Evolutionary conservation across 75 land plant genomes (phyloP).

Genomic region (Picea glauca): DNA sequence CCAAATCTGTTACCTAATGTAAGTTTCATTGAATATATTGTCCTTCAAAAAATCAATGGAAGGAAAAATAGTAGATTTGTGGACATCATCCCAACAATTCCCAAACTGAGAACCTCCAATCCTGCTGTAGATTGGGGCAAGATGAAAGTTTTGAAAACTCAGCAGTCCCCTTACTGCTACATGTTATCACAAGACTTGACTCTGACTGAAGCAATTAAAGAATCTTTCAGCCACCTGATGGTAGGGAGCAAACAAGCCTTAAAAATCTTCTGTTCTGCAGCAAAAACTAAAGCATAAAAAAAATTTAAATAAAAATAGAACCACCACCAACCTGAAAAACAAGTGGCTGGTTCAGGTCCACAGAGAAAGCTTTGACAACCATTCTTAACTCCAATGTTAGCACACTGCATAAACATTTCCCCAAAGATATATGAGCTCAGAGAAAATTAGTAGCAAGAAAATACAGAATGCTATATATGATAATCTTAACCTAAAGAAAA

Average conservation of each 20-base stretch:
- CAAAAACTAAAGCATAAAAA: background rate
- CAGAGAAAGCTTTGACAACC: slow-evolving; percentile 47
- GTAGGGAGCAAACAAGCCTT: background rate
- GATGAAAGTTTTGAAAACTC: background rate
- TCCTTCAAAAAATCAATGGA: background rate
- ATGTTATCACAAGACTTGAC: background rate
- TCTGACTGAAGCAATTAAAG: background rate
- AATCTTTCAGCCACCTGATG: background rate
- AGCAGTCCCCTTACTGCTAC: background rate
- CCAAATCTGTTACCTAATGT: background rate
- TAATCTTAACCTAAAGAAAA: background rate
- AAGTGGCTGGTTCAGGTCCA: slow-evolving; percentile 78
- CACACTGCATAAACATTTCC: slow-evolving; percentile 9
- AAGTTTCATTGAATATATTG: background rate
- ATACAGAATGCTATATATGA: background rate
- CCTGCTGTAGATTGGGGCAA: background rate
- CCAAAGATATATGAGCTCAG: background rate
- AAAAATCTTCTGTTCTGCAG: background rate
- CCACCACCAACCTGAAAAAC: slow-evolving; percentile 69
- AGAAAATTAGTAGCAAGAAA: background rate
- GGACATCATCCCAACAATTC: background rate
- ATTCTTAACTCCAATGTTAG: slow-evolving; percentile 22
- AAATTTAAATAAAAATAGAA: background rate
- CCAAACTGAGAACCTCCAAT: background rate
- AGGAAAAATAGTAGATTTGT: background rate